phyloP scores from a whole-genome alignment of 352 stramenopile genomes.

The Globisporangium polare region DNA sequence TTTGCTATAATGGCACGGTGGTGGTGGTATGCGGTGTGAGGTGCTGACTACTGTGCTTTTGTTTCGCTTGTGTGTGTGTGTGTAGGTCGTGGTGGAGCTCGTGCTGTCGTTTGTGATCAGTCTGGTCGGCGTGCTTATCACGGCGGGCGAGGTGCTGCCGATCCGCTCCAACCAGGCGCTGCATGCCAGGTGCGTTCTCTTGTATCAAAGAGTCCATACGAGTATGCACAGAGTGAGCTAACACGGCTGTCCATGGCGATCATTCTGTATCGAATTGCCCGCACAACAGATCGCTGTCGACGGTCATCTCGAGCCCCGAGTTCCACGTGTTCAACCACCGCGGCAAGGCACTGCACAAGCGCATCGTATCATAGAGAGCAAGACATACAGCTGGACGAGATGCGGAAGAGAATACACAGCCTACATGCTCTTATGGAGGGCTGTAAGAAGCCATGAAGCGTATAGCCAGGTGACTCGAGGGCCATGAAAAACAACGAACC shows the following conservation, averaged over 20 bases:
- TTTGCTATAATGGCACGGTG: neutral
- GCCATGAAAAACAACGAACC: neutral
- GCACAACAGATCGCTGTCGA: conserved; percentile 46
- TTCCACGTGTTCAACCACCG: conserved; percentile 85
- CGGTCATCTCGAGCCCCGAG: conserved; percentile 62
- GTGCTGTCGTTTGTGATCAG: conserved; percentile 63
- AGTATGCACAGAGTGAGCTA: neutral
- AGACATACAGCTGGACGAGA: neutral
- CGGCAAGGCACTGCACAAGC: conserved; percentile 70
- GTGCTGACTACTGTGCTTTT: neutral
- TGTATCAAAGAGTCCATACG: neutral
- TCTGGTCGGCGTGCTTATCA: conserved; percentile 63
- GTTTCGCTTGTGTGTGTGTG: neutral
- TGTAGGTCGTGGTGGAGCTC: conserved; percentile 68
- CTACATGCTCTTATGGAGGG: neutral
- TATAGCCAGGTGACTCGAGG: no score
- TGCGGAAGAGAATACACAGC: neutral
- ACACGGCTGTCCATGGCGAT: neutral
- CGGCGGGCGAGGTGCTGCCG: conserved; percentile 60
- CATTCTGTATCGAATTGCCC: neutral
- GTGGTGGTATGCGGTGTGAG: neutral
- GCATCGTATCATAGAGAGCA: conserved; percentile 29
- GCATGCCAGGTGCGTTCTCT: conserved; percentile 45
- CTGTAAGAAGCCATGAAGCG: no score
- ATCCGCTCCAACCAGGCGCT: conserved; percentile 70